These are phyloP conservation scores for Cryptosporidium canis DNA, from an alignment of 169 alveolate species.

Conservation along the genomic window DNA sequence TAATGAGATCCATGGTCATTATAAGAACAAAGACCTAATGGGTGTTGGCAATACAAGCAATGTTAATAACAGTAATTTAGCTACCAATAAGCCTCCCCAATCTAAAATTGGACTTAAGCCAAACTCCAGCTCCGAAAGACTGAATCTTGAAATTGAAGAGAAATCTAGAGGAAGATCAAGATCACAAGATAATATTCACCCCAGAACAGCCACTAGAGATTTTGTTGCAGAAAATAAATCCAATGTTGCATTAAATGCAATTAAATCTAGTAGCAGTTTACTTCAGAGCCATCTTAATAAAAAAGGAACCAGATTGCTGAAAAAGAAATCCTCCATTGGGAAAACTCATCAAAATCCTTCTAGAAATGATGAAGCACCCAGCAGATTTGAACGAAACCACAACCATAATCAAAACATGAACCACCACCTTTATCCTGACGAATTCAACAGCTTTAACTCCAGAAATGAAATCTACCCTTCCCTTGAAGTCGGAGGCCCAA, in stretches of 20 bases:
- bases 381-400: background rate
- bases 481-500: constrained; percentile 62
- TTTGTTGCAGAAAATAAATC: constrained; percentile 39
- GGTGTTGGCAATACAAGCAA: background rate
- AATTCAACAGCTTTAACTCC: background rate
- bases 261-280: constrained; percentile 32
- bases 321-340: background rate
- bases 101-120: constrained; percentile 49
- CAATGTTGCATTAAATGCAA: constrained; percentile 30
- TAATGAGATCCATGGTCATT: background rate
- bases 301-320: background rate
- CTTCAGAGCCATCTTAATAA: background rate
- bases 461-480: constrained; percentile 36
- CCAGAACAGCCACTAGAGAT: constrained; percentile 6
- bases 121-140: constrained; percentile 22
- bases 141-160: background rate
- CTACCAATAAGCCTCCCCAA: constrained; percentile 12
- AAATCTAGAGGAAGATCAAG: constrained; percentile 43
- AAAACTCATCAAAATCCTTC: background rate
- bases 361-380: background rate
- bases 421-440: background rate
- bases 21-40: background rate
- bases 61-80: background rate
- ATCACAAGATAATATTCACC: background rate
- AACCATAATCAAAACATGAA: background rate